Percentiles rank a stretch among this genome's conserved stretches.
Evolutionary conservation across 768 basidiomycete species (phyloP).

Genomic region (Wakefieldia striispora): DNA sequence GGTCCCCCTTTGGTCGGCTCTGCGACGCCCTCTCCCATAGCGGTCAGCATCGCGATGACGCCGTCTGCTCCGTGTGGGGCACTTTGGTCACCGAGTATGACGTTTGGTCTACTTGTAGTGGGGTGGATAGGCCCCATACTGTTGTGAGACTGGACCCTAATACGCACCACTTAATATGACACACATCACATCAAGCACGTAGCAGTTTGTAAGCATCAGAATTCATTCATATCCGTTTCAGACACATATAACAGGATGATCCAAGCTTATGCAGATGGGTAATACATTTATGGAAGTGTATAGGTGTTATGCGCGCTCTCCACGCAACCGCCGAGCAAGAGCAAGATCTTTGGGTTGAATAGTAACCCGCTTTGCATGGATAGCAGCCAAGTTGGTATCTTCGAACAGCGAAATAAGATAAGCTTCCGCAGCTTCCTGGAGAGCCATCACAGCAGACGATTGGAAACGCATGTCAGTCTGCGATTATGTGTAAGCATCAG

Average conservation of each 20-base stretch:
- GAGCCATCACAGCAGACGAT: conserved; percentile 82
- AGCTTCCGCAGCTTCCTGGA: conserved; percentile 81
- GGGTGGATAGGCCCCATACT: conserved; percentile 7
- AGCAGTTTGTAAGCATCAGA: too few relatives aligned
- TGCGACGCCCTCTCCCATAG: conserved; percentile 61
- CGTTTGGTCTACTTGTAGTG: conserved; percentile 2
- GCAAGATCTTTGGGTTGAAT: conserved; percentile 84
- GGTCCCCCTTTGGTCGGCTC: conserved; percentile 81
- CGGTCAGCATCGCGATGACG: conserved; percentile 34
- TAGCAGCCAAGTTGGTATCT: conserved; percentile 79
- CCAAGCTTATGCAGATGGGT: too few relatives aligned
- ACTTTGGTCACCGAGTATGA: not conserved
- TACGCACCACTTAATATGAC: too few relatives aligned
- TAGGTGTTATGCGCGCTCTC: too few relatives aligned
- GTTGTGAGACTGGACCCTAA: conserved; percentile 9
- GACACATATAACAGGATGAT: conserved; percentile 13
- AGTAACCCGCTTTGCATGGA: conserved; percentile 79
- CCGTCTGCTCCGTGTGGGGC: too few relatives aligned
- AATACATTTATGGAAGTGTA: conserved; percentile 46
- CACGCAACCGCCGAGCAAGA: conserved; percentile 71
- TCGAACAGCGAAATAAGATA: conserved; percentile 75
- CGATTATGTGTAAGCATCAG: not conserved
- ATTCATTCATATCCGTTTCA: too few relatives aligned
- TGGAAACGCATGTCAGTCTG: conserved; percentile 84
- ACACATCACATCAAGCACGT: too few relatives aligned